A percentile compares a stretch with the other conserved stretches of the same genome.
Evolutionary conservation across 2,329 filamentous ascomycete genomes (phyloP).

Genomic region (Elsinoe fawcettii): DNA sequence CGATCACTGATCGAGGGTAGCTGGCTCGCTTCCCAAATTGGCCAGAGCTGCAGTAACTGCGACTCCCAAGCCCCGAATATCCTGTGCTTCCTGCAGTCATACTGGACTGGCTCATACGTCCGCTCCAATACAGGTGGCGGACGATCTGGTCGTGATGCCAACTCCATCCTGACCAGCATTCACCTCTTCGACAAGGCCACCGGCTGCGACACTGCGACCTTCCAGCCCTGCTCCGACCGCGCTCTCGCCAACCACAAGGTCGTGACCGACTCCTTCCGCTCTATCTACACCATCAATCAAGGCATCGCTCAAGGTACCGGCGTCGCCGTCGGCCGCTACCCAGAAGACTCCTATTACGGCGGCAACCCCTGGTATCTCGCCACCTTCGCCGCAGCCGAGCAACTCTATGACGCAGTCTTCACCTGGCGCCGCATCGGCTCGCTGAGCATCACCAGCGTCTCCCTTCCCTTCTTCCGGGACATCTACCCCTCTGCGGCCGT

Average conservation of each 20-base stretch:
- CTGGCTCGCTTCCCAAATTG: constrained; percentile 56
- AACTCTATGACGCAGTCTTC: constrained; percentile 67
- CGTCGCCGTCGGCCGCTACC: constrained; percentile 38
- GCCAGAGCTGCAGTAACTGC: constrained; percentile 53
- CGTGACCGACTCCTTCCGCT: constrained; percentile 66
- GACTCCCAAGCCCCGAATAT: constrained; percentile 59
- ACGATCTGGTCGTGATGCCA: constrained; percentile 63
- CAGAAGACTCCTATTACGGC: constrained; percentile 60
- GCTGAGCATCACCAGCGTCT: constrained; percentile 57
- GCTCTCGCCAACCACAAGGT: constrained; percentile 66
- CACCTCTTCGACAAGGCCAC: constrained; percentile 57
- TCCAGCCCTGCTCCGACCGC: constrained; percentile 63
- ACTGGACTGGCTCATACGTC: constrained; percentile 62
- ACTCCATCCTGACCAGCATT: constrained; percentile 52
- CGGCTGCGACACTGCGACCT: constrained; percentile 60
- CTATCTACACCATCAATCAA: constrained; percentile 61
- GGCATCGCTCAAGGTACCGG: constrained; percentile 54
- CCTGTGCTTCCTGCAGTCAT: constrained; percentile 65
- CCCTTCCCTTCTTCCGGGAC: constrained; percentile 64
- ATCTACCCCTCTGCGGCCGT: constrained; percentile 50
- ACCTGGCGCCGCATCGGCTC: constrained; percentile 59
- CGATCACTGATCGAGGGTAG: constrained; percentile 58
- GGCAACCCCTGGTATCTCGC: constrained; percentile 65
- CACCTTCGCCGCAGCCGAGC: constrained; percentile 70
- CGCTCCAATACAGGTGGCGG: constrained; percentile 60